Evolutionary conservation across 2,329 filamentous ascomycete genomes (phyloP), one percentile per base, ranked within the genome.

Genomic region (Lecanicillium sp.): DNA sequence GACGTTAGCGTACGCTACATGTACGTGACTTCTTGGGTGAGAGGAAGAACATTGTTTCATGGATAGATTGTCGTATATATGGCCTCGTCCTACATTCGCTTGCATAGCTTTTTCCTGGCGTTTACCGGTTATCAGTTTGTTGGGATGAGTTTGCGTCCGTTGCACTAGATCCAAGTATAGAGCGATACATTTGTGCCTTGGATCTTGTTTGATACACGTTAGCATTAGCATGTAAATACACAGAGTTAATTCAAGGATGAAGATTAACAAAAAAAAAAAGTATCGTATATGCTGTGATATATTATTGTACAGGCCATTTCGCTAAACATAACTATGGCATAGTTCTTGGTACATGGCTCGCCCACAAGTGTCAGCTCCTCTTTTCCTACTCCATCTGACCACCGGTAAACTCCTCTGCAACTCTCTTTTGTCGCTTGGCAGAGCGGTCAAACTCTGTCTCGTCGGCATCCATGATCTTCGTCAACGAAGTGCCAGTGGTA

Each of bases 341-440:
- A 14, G 18, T 34, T 30, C n/a, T 30, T 37, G 30, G 22, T 37
- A 39, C 41, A 39, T 28, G 31, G 29, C 28, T 29, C n/a, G 25
- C 27, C 25, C 16, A 15, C 27, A 14, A 9, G 9, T n/a, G 31
- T 3, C 33, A 7, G 14, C 15, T 22, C 17, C 42, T 14, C 40
- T 13, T 22, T 16, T 17, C 35, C 25, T 57, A 61, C 41, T 66
- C 64, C 61, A 77, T 67, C 59, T 73, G 75, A 43, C 74, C 73
- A 37, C 75, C 75, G 16, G 74, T 78, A 43, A 79, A 60, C 56
- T 75, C 71, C 55, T 78, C 75, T 3, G 74, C 66, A 40, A 78
- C 68, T 35, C 55, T 60, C 62, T 72, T 75, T 54, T 76, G 73
- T 41, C 73, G 59, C 57, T 63, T 62, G 14, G 63, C 60, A 15